A percentile compares a stretch with the other conserved stretches of the same genome.
Evolutionary conservation across 2,329 filamentous ascomycete species (phyloP).

Genomic region (Dactylellina sp.): DNA sequence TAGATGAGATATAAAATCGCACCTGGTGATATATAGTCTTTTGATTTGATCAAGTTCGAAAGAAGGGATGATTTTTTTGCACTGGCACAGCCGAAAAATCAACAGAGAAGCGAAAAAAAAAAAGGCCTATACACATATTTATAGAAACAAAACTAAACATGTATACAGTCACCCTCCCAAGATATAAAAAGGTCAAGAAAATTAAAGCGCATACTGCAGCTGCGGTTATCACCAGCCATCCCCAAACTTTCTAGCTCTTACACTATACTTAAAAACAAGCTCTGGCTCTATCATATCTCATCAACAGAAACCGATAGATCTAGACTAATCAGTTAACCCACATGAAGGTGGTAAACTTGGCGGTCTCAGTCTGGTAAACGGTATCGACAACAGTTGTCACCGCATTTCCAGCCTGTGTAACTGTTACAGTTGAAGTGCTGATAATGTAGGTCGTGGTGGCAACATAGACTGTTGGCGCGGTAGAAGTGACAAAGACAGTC

Average conservation of each 20-base stretch:
- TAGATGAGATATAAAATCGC: background rate
- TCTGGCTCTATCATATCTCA: background rate
- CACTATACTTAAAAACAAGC: too few relatives aligned
- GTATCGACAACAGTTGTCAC: conserved; percentile 6
- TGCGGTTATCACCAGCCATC: background rate
- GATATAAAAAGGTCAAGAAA: background rate
- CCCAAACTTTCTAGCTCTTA: conserved; percentile 2
- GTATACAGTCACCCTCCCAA: background rate
- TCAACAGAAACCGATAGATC: background rate
- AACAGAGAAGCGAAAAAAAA: background rate
- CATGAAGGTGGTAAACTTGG: background rate
- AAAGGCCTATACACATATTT: background rate
- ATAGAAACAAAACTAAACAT: background rate
- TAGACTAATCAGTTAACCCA: conserved; percentile 1
- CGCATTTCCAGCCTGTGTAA: conserved; percentile 6
- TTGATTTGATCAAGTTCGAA: background rate
- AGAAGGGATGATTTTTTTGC: conserved; percentile 4
- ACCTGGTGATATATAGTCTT: conserved; percentile 2
- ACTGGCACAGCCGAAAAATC: conserved; percentile 9
- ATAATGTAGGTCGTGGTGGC: conserved; percentile 18
- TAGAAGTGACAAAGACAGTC: conserved; percentile 17
- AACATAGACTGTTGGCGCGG: conserved; percentile 4
- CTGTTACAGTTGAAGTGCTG: conserved; percentile 13
- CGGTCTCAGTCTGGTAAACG: conserved; percentile 4
- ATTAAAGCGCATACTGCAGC: background rate